These are phyloP conservation scores for Penicillium atrosanguineum DNA, from an alignment of 495 filamentous ascomycete genomes.

Conservation along the genomic window DNA sequence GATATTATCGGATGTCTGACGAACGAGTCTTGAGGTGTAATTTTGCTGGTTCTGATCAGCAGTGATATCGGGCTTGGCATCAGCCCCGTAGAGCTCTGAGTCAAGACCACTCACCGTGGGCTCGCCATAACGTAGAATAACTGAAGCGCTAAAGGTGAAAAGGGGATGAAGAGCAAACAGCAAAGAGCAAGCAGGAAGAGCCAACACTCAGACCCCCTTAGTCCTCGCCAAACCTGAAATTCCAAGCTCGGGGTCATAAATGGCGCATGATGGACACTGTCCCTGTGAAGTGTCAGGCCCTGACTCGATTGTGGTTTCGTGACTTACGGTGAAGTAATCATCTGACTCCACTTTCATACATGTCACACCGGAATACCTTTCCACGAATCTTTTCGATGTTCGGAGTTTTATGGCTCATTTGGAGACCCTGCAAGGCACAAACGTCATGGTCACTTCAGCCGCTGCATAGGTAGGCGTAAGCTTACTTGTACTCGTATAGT, in stretches of 20 bases:
- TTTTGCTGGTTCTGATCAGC: not conserved
- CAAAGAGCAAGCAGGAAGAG: too few species aligned
- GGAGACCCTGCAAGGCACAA: not conserved
- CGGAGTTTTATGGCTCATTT: not conserved
- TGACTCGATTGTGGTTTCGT: not conserved
- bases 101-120: not conserved
- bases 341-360: constrained; percentile 2
- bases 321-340: not conserved
- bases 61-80: not conserved
- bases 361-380: not conserved
- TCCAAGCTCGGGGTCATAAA: too few species aligned
- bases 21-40: too few species aligned
- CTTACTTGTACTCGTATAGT: not conserved
- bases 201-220: not conserved
- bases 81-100: too few species aligned
- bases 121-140: not conserved
- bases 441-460: constrained; percentile 9
- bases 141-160: too few species aligned
- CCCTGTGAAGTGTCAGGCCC: too few species aligned
- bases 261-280: too few species aligned
- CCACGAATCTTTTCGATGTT: not conserved
- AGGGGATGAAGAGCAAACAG: too few species aligned
- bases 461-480: not conserved
- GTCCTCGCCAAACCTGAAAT: too few species aligned
- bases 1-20: not conserved